Evolutionary conservation across 2,329 filamentous ascomycete genomes (phyloP).

Genomic region (Elsinoe batatas): DNA sequence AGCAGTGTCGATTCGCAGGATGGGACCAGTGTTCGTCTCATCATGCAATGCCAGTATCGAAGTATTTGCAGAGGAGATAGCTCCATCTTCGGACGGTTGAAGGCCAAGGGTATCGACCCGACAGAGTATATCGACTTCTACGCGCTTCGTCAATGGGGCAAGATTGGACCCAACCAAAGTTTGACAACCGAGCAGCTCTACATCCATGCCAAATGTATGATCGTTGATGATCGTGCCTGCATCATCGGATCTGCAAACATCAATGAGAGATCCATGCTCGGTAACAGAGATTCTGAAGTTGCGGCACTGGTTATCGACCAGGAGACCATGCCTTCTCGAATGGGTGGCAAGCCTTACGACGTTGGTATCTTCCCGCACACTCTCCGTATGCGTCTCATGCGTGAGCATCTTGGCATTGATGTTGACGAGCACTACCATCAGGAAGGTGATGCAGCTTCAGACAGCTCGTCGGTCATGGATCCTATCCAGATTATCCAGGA

Average conservation of each 20-base stretch:
- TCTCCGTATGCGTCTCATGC: constrained; percentile 85
- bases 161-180: constrained; percentile 70
- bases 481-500: constrained; percentile 25
- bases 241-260: constrained; percentile 98
- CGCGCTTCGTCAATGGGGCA: constrained; percentile 83
- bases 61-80: constrained; percentile 89
- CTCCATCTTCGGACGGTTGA: constrained; percentile 82
- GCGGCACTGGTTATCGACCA: constrained; percentile 86
- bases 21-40: constrained; percentile 85
- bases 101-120: constrained; percentile 72
- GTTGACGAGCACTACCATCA: constrained; percentile 64
- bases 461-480: constrained; percentile 51
- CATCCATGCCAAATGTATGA: constrained; percentile 93
- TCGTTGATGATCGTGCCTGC: constrained; percentile 86
- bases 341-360: constrained; percentile 80
- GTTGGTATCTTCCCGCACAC: constrained; percentile 91
- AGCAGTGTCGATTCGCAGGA: constrained; percentile 92
- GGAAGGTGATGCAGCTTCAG: constrained; percentile 30
- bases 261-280: constrained; percentile 93
- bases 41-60: constrained; percentile 93
- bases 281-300: constrained; percentile 81
- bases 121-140: constrained; percentile 96
- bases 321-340: constrained; percentile 82
- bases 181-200: constrained; percentile 94
- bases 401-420: constrained; percentile 91